Evolutionary conservation across 306 rosid genomes (phyloP).

Genomic region (Argentina anserina): DNA sequence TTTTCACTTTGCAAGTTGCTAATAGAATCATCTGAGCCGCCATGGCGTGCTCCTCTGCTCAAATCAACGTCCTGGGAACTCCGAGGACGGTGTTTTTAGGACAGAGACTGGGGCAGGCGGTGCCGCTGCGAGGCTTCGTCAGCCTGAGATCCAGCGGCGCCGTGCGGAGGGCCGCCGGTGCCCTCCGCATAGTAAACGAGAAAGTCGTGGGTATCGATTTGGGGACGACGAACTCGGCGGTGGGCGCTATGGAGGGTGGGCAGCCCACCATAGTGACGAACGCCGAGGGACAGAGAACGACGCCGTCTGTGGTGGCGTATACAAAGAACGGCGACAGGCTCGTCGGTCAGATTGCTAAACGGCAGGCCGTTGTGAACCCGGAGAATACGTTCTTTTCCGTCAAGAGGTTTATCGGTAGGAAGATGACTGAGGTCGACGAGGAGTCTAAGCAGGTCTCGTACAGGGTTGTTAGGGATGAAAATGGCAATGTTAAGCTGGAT

Average conservation of each 20-base stretch:
- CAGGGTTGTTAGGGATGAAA: slow-evolving; percentile 68
- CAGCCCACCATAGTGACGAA: slow-evolving; percentile 79
- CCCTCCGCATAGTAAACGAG: slow-evolving; percentile 63
- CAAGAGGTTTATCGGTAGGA: slow-evolving; percentile 85
- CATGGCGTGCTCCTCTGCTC: slow-evolving; percentile 73
- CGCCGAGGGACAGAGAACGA: slow-evolving; percentile 87
- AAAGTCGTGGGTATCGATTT: slow-evolving; percentile 79
- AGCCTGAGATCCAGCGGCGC: slow-evolving; percentile 21
- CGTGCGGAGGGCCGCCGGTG: slow-evolving; percentile 25
- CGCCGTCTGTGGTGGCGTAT: slow-evolving; percentile 92
- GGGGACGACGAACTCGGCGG: slow-evolving; percentile 83
- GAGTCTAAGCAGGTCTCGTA: slow-evolving; percentile 89
- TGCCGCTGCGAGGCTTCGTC: slow-evolving; percentile 27
- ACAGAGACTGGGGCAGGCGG: slow-evolving; percentile 26
- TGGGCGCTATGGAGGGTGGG: slow-evolving; percentile 88
- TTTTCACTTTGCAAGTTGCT: too few species aligned
- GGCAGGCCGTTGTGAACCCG: slow-evolving; percentile 88
- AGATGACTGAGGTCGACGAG: slow-evolving; percentile 89
- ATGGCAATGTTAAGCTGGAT: slow-evolving; percentile 80
- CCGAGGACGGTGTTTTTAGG: slow-evolving; percentile 56
- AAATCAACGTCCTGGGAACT: slow-evolving; percentile 67
- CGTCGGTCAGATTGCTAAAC: slow-evolving; percentile 87
- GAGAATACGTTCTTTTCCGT: slow-evolving; percentile 87
- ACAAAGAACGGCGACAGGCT: slow-evolving; percentile 80
- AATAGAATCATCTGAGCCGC: too few species aligned